A percentile compares a stretch with the other conserved stretches of the same genome.
Conservation (phyloP, 2,329 filamentous ascomycete species). For the Hypomyces rosellus region DNA sequence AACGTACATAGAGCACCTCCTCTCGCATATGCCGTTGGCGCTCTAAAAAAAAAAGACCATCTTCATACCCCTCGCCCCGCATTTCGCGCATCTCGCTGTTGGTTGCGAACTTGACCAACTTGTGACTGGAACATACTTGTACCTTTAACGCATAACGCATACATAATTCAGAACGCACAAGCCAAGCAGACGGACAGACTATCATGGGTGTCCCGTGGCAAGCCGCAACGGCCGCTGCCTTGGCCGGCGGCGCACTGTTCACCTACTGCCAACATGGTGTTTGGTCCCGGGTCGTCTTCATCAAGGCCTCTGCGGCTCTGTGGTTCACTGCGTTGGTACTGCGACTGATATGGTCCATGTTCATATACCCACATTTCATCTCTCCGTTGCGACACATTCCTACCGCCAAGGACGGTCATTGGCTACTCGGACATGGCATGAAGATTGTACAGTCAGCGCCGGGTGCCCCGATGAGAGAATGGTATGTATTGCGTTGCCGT, state of each 20-base stretch:
- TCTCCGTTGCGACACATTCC: slow-evolving; percentile 46
- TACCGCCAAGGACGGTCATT: slow-evolving; percentile 36
- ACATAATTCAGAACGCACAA: background rate
- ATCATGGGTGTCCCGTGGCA: slow-evolving; percentile 17
- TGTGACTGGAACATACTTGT: no score
- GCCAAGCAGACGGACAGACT: background rate
- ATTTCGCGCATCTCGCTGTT: background rate
- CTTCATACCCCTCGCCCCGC: background rate
- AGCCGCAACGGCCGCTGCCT: slow-evolving; percentile 18
- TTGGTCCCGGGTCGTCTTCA: slow-evolving; percentile 26
- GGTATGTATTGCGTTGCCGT: slow-evolving; percentile 33
- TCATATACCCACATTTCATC: slow-evolving; percentile 44
- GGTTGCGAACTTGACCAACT: no score
- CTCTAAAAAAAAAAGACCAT: no score
- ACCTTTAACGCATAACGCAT: no score
- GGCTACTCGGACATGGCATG: slow-evolving; percentile 42
- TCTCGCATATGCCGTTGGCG: no score
- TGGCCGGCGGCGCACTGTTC: slow-evolving; percentile 18
- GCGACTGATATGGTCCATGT: slow-evolving; percentile 35
- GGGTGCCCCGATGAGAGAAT: slow-evolving; percentile 41
- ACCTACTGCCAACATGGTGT: slow-evolving; percentile 14
- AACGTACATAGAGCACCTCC: no score
- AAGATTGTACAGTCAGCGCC: slow-evolving; percentile 34
- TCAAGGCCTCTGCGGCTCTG: slow-evolving; percentile 26
- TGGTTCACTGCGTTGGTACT: slow-evolving; percentile 30